A percentile compares a stretch with the other conserved stretches of the same genome.
Evolutionary conservation across 306 rosid species (phyloP).

Genomic region (Quercus cerris): DNA sequence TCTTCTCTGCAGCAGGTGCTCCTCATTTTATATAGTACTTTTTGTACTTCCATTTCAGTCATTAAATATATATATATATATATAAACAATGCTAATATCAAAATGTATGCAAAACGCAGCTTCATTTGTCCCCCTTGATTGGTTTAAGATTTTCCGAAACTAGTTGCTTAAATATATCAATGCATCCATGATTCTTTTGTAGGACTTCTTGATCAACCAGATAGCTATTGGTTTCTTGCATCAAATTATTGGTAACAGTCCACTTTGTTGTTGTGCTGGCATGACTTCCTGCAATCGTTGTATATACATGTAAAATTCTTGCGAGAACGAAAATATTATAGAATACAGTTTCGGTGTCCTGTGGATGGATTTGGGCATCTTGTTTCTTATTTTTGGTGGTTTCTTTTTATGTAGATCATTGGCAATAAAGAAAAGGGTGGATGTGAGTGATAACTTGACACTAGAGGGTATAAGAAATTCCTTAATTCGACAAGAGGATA

Average conservation of each 20-base stretch:
- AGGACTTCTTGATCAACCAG: not conserved
- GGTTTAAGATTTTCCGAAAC: not conserved
- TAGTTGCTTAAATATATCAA: not conserved
- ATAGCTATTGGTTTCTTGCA: not conserved
- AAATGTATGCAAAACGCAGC: not conserved
- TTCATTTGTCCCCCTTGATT: not conserved
- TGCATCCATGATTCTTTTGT: not conserved
- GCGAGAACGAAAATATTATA: not conserved
- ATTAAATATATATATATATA: not conserved
- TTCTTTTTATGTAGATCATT: constrained; percentile 46
- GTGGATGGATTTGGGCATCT: not conserved
- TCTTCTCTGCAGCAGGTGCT: not conserved
- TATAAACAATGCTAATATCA: not conserved
- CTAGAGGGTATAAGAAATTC: constrained; percentile 73
- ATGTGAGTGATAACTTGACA: constrained; percentile 69
- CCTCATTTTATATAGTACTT: not conserved
- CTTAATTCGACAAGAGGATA: constrained; percentile 82
- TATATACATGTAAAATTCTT: not conserved
- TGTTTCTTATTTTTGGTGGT: constrained; percentile 8
- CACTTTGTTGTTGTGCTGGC: not conserved
- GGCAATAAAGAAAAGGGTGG: constrained; percentile 60
- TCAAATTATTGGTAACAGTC: not conserved
- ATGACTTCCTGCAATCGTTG: not conserved
- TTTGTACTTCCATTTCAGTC: not conserved
- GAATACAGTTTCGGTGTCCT: not conserved